phyloP scores from a whole-genome alignment of 2,329 filamentous ascomycete genomes.

The Colletotrichum magnum region DNA sequence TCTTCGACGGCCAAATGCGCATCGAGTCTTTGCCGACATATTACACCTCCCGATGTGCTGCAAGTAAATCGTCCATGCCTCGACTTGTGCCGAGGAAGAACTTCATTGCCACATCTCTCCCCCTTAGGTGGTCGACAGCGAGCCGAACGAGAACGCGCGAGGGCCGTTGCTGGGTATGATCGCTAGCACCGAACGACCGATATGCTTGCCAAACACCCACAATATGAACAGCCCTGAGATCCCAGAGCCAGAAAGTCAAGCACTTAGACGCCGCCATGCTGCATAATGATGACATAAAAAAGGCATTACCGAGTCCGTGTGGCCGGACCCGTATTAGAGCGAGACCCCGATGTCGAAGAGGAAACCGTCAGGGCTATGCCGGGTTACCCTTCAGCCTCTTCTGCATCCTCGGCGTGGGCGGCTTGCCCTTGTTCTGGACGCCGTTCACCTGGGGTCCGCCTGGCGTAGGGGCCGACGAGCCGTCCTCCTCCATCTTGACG shows the following conservation, averaged over 20 bases:
- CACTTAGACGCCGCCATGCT: conserved; percentile 54
- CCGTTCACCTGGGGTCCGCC: conserved; percentile 66
- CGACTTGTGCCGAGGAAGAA: conserved; percentile 14
- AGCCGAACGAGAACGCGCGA: conserved; percentile 30
- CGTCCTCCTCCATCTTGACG: conserved; percentile 71
- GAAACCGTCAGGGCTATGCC: conserved; percentile 43
- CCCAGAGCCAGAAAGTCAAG: conserved; percentile 42
- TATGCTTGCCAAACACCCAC: conserved; percentile 40
- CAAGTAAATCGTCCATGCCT: conserved; percentile 16
- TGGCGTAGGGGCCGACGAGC: conserved; percentile 64
- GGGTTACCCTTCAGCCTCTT: conserved; percentile 68
- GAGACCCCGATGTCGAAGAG: conserved; percentile 28
- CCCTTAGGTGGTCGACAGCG: neutral
- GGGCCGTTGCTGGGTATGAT: conserved; percentile 20
- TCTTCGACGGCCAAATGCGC: neutral
- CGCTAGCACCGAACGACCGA: conserved; percentile 36
- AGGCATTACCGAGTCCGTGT: conserved; percentile 42
- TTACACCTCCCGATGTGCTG: conserved; percentile 25
- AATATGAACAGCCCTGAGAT: conserved; percentile 42
- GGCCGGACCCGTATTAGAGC: conserved; percentile 32
- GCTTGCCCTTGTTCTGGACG: conserved; percentile 64
- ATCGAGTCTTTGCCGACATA: neutral
- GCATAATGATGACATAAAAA: conserved; percentile 51
- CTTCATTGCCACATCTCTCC: conserved; percentile 22
- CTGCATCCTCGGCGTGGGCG: conserved; percentile 69